Base-by-base conservation (phyloP, 352 stramenopile genomes). In the Thraustochytrium sp. region DNA sequence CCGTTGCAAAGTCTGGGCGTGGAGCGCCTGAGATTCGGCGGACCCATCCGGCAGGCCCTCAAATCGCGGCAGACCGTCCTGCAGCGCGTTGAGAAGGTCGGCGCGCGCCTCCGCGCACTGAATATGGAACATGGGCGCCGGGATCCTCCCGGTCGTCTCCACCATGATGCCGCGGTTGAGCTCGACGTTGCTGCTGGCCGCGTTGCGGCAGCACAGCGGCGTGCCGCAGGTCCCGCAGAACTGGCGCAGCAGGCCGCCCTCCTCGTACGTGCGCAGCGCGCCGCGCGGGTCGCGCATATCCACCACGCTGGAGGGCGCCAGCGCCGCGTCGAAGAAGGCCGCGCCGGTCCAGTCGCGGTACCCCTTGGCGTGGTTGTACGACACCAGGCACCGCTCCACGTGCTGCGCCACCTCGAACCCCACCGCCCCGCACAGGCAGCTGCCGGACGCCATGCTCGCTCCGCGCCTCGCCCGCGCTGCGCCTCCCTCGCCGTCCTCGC, bases 181-280 rank as follows among this genome's bases (percentile, higher is more conserved):
- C 68, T 80, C 68, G 26, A 80, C n/a, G 34, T 8, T 80, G 37
- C 13, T 46, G 13, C 68, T 42, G 16, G 31, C 13, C 3, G 68
- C 46, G 44, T 29, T 68, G 16, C 26, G 26, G 48, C 68, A 55
- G 68, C 48, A 34, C 23, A 80, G 26, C n/a, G 68, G 68, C 37
- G 48, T 80, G 13, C 68, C 68, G 68, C 68, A 80, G 21, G 48
- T 42, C 3, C 68, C 46, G 53, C 68, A 80, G 26, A 80, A 80
- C 2, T 48, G 31, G 21, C 53, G 18, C 53, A 46, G 13, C 13
- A 13, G 2, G 11, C n/a, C 44, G 3, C 48, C 44, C 26, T 18
- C 21, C 34, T 61, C 29, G 34, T 63, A 72, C 23, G 62, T 54
- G 23, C 44, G 23, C 23, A 75, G 62, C 23, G 18, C 16, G 38